Evolutionary conservation across 2,329 filamentous ascomycete species (phyloP), one percentile per base, ranked within the genome.

Genomic region (Tolypocladium amazonense): DNA sequence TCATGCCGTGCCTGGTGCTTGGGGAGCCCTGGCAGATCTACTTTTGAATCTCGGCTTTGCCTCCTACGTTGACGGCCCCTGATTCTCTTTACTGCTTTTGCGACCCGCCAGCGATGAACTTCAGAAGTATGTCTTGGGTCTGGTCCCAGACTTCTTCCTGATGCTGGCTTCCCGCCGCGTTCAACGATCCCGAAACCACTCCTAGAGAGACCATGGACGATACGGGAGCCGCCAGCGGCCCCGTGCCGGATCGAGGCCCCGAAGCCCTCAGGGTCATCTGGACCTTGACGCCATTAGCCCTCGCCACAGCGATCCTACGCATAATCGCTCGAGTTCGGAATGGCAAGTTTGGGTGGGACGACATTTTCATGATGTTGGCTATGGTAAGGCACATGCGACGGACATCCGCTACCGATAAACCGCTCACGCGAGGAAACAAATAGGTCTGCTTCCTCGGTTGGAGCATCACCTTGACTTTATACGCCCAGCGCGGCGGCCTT

Each of bases 371-470:
- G 63, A 59, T 64, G 3, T 53, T 64, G 30, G 58, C 64, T 33
- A 65, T 61, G 62, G 64, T 64, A 60, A 50, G 59, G 15, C 14
- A 50, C 53, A 8, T 3, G 11, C 2, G 4, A 18, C 23, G 11
- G 6, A 14, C 14, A 3, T 3, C 23, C 14, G 15, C 14, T 8
- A 30, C 47, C 3, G 25, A 23, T 5, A 30, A 8, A 14, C 15
- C 6, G 47, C 47, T 50, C 3, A 50, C 15, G 5, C 11, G 12
- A 15, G 6, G 3, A 30, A 0, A 9, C n/a, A 2, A 14, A 15
- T 33, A 66, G 63, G 27, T 62, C 1, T 66, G 64, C 56, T 66
- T 66, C 45, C 12, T 65, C 6, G 58, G 58, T n/a, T 66, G 64
- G 65, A 65, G 61, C 47, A 35, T 60, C 7, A 57, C 59, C 35